Base-by-base conservation (phyloP, 768 basidiomycete species). In the Mycena belliarum region DNA sequence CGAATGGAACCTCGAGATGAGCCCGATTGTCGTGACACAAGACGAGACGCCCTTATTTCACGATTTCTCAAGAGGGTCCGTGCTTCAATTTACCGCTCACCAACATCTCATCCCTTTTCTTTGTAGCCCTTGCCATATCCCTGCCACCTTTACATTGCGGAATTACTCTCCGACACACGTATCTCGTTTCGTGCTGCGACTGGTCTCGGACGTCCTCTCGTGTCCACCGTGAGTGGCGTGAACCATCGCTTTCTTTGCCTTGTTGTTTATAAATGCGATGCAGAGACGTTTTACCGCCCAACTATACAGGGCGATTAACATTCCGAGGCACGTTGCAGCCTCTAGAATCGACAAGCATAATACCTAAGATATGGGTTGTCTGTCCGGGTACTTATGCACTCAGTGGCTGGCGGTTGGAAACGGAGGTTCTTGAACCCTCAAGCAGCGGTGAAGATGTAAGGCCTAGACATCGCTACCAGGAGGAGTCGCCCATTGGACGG, bases 1-100 rank as follows among this genome's bases (percentile, higher is more conserved):
- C 58, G 85, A 88, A 68, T 88, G 94, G 84, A 93, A 93, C 60
- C 66, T 71, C 15, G 91, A 95, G 71, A 88, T 84, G 78, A 83
- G 94, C 66, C 93, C 94, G 8, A 56, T 89, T 3, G 76, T 81
- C 8, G 74, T 89, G 32, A 71, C 71, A n/a, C 72, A 78, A 52
- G 79, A 80, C 57, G 69, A 71, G n/a, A 57, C 65, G 35, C 64
- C 75, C 7, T 59, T 82, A 23, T 65, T 71, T 44, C 89, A 93
- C 66, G 84, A 92, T 69, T 95, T 95, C 63, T 71, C 73, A 2
- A 59, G 72, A 53, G 89, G 88, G 94, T 95, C 63, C 61, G 88
- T 79, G 28, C 41, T 35, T 44, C 35, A 40, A 21, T 53, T 32
- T 49, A 29, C 12, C 12, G 35, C 44, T 54, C 33, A 29, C 15